Evolutionary conservation across 1,284 basidiomycete species (phyloP).

Genomic region (Austroboletus sp.): DNA sequence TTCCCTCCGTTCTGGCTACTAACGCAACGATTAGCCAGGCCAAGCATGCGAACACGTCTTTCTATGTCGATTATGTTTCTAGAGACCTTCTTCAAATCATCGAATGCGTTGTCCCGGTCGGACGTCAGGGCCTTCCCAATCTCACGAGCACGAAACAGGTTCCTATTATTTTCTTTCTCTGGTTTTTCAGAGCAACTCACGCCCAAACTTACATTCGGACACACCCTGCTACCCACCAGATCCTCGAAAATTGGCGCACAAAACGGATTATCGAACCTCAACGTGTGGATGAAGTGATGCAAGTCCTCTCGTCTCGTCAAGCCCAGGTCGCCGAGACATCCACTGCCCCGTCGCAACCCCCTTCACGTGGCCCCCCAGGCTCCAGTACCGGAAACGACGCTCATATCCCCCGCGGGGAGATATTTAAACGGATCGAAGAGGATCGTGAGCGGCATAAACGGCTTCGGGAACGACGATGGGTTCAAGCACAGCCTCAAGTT

Average conservation of each 20-base stretch:
- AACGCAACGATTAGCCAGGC: conserved; percentile 1
- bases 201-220: background rate
- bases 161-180: background rate
- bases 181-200: too few species aligned
- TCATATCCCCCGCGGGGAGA: conserved; percentile 56
- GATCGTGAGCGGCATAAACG: conserved; percentile 93
- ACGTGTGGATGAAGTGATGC: conserved; percentile 62
- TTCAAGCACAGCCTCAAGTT: conserved; percentile 51
- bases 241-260: conserved; percentile 79
- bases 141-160: conserved; percentile 80
- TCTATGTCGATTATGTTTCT: conserved; percentile 71
- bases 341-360: conserved; percentile 11
- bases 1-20: too few species aligned
- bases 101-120: conserved; percentile 73
- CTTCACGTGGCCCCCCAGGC: conserved; percentile 4
- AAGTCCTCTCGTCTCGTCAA: conserved; percentile 44
- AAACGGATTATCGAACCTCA: conserved; percentile 78
- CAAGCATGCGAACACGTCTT: conserved; percentile 30
- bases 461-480: conserved; percentile 87
- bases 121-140: conserved; percentile 77
- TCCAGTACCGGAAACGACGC: conserved; percentile 4
- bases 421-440: conserved; percentile 87
- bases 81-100: conserved; percentile 73
- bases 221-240: conserved; percentile 39
- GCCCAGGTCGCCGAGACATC: conserved; percentile 28